phyloP scores from a whole-genome alignment of 495 filamentous ascomycete species.

The Trypethelium eluteriae region DNA sequence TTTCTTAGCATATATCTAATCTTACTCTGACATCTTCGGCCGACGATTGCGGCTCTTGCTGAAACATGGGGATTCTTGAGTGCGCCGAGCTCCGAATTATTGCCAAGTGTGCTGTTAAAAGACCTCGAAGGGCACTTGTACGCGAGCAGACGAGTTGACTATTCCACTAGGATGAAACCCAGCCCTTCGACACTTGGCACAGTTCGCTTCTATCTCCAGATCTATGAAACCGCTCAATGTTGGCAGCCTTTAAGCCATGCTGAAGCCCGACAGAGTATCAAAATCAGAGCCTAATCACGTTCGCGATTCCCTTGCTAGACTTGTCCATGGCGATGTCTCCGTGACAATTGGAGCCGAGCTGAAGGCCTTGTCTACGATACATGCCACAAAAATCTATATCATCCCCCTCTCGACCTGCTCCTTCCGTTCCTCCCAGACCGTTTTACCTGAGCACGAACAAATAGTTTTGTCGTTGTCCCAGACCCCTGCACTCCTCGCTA shows the following conservation, averaged over 20 bases:
- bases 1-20: slow-evolving; percentile 4
- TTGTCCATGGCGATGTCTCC: background rate
- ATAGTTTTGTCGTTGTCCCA: slow-evolving; percentile 99
- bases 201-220: slow-evolving; percentile 5
- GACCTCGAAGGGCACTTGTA: background rate
- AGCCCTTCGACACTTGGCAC: background rate
- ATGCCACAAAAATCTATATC: slow-evolving; percentile 40
- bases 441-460: slow-evolving; percentile 91
- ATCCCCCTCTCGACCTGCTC: slow-evolving; percentile 85
- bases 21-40: background rate
- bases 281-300: background rate
- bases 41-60: slow-evolving; percentile 8
- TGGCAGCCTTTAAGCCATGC: background rate
- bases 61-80: background rate
- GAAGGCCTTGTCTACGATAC: background rate
- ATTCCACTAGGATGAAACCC: background rate
- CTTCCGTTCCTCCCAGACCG: slow-evolving; percentile 91
- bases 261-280: slow-evolving; percentile 3
- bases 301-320: background rate
- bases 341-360: background rate
- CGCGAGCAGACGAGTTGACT: background rate
- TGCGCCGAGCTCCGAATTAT: background rate
- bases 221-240: background rate
- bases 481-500: slow-evolving; percentile 87
- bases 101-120: no score